phyloP scores from a whole-genome alignment of 805 yeast genomes.

The Candida vaughaniae region DNA sequence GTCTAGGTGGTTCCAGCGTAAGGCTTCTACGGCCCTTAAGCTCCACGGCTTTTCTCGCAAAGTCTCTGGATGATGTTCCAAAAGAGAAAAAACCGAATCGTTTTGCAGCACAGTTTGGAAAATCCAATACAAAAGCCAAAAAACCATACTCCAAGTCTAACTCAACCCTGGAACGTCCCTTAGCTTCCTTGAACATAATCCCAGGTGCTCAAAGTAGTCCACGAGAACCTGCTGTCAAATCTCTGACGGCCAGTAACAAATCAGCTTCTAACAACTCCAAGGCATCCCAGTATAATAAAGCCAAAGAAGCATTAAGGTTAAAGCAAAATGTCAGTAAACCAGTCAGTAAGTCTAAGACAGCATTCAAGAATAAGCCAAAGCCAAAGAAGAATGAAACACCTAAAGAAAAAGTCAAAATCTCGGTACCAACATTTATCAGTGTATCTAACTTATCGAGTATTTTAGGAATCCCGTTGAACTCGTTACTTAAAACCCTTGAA shows the following conservation, averaged over 20 bases:
- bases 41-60: too few relatives aligned
- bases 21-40: too few relatives aligned
- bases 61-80: too few relatives aligned
- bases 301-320: conserved; percentile 11
- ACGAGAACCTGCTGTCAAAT: too few relatives aligned
- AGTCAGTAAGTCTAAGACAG: conserved; percentile 1
- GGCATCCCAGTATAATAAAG: conserved; percentile 8
- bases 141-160: conserved; percentile 3
- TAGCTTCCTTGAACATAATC: too few relatives aligned
- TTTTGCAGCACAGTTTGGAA: conserved; percentile 29
- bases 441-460: conserved; percentile 77
- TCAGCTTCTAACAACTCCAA: too few relatives aligned
- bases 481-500: conserved; percentile 55
- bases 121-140: conserved; percentile 1
- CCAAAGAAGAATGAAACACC: conserved; percentile 2
- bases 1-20: too few relatives aligned
- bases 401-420: conserved; percentile 25
- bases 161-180: too few relatives aligned
- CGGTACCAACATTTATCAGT: conserved; percentile 76
- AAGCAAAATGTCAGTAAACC: conserved; percentile 1
- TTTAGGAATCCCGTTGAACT: conserved; percentile 61
- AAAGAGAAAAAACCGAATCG: conserved; percentile 25
- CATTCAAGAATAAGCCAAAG: conserved; percentile 2
- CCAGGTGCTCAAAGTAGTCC: too few relatives aligned
- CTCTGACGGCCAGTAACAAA: too few relatives aligned